Percentiles rank a stretch among this genome's conserved stretches.
These are phyloP conservation scores for Salpingoeca rosetta DNA, from an alignment of 78 protist genomes.

Conservation along the genomic window DNA sequence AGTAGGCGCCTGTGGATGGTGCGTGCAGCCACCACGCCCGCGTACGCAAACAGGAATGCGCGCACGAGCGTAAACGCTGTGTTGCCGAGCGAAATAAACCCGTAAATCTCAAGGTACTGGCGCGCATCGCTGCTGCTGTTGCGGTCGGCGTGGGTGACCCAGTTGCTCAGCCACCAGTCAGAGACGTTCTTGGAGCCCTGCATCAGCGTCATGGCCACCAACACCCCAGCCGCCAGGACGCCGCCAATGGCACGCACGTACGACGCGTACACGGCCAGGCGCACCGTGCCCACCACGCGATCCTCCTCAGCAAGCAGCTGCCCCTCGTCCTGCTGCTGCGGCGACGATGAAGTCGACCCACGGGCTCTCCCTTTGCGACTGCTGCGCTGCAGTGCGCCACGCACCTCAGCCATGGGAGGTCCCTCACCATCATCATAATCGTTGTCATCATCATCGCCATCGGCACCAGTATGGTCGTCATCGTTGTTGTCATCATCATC, in stretches of 20 bases:
- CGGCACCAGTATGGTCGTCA: background rate
- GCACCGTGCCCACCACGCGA: background rate
- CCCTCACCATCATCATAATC: background rate
- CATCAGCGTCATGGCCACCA: background rate
- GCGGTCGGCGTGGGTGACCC: background rate
- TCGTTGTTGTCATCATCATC: background rate
- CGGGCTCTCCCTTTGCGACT: too few relatives aligned
- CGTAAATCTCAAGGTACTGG: background rate
- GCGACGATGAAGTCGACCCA: background rate
- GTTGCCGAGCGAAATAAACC: background rate
- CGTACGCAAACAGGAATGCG: background rate
- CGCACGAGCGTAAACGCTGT: conserved; percentile 1
- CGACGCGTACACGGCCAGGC: background rate
- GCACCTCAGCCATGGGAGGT: too few relatives aligned
- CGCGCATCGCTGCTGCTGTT: background rate
- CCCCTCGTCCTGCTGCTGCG: background rate
- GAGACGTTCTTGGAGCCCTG: background rate
- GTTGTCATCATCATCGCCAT: background rate
- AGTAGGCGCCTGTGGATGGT: background rate
- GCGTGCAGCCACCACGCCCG: background rate
- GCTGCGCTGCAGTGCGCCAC: too few relatives aligned
- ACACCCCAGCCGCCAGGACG: background rate
- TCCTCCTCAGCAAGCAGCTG: background rate
- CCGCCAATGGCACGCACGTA: background rate
- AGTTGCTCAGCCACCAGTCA: conserved; percentile 13